Evolutionary conservation across 345 rosid genomes (phyloP), one percentile per base, ranked within the genome.

Genomic region (Kernera saxatilis): DNA sequence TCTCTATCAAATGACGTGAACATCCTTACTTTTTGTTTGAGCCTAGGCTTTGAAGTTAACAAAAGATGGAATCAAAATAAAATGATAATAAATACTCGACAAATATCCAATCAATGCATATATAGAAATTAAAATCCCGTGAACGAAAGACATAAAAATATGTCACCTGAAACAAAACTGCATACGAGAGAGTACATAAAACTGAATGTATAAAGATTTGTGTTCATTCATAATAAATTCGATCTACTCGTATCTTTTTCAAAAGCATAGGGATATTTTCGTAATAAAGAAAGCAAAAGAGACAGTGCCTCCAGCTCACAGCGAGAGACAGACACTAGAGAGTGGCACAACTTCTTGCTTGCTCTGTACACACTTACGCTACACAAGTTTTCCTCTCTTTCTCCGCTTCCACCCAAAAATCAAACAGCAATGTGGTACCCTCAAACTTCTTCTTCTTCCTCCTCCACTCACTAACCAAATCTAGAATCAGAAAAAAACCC

Each of bases 231-330:
- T 33, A 1, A n/a, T 13, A 41, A 41, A n/a, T 43, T 43, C 21
- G 2, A 43, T 17, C 2, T 18, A 19, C 14, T 58, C 37, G 11
- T 15, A 27, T 53, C 36, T 17, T 56, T 6, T 57, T 36, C 18
- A 60, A 60, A 43, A 27, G 22, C 2, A 17, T 4, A 53, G 15
- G 70, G 69, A 45, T 53, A 27, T 4, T 14, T 10, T 15, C 5
- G 70, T 53, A 44, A 68, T 45, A 30, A 30, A 8, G 6, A 65
- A 40, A 73, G 40, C 29, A 51, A 29, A 61, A 52, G 3, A 63
- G 58, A 75, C 58, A 69, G 41, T 75, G 65, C 70, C 55, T 72
- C 79, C 72, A 72, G 73, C 79, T 73, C 79, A 78, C 66, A n/a
- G n/a, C n/a, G n/a, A n/a, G n/a, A n/a, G n/a, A n/a, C n/a, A 22